These are phyloP conservation scores for Tuber calosporum DNA, from an alignment of 495 filamentous ascomycete species.

Conservation along the genomic window DNA sequence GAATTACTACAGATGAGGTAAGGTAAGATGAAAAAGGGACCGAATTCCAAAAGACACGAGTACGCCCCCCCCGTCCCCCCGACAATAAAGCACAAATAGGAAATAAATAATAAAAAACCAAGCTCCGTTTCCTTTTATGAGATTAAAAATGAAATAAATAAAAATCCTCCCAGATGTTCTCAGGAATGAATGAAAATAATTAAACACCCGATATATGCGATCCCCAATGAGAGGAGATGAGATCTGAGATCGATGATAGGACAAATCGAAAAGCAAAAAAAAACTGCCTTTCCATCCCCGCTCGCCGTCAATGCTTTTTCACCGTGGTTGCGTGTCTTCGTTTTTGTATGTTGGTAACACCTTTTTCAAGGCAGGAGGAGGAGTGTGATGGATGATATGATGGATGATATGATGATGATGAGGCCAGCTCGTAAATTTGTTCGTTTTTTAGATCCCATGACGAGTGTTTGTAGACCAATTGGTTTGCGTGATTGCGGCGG, in stretches of 20 bases:
- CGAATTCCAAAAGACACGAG: constrained; percentile 15
- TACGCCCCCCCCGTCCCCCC: constrained; percentile 2
- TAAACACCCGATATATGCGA: constrained; percentile 16
- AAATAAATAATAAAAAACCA: constrained; percentile 19
- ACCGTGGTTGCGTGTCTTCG: not conserved
- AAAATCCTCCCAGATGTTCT: not conserved
- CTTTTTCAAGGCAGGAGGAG: not conserved
- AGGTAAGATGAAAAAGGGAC: constrained; percentile 13
- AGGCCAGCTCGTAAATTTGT: not conserved
- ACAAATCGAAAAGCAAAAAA: not conserved
- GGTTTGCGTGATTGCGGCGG: constrained; percentile 6
- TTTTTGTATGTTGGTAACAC: not conserved
- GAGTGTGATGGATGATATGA: not conserved
- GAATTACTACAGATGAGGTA: constrained; percentile 13
- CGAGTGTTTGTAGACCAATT: not conserved
- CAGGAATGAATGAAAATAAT: not conserved
- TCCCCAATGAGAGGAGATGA: not conserved
- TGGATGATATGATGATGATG: not conserved
- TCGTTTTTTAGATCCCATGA: not conserved
- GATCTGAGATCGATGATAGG: constrained; percentile 13
- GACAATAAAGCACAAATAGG: constrained; percentile 11
- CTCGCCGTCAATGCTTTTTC: constrained; percentile 5
- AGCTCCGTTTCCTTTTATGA: constrained; percentile 14
- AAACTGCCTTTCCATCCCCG: not conserved
- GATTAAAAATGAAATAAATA: constrained; percentile 1